Conservation (phyloP, 2,329 filamentous ascomycete species). For the Raffaelea deltoideospora region DNA sequence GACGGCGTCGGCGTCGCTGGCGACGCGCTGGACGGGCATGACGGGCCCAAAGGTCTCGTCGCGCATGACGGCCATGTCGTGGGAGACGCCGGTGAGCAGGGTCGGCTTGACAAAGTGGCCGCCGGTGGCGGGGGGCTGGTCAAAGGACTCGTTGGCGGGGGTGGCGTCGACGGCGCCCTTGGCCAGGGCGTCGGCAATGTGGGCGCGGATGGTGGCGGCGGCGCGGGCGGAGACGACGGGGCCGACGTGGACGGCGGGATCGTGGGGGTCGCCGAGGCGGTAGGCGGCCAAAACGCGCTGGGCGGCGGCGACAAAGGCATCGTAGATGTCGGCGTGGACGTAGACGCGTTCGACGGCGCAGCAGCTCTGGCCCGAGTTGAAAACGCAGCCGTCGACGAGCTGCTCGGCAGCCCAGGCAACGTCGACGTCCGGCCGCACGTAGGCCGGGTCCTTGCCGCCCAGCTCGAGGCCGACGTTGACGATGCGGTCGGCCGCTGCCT, state of each 20-base stretch:
- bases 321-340: constrained; percentile 72
- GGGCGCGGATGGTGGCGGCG: constrained; percentile 58
- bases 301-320: constrained; percentile 63
- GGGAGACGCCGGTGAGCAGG: constrained; percentile 62
- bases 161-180: constrained; percentile 78
- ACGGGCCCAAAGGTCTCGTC: constrained; percentile 93
- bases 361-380: constrained; percentile 98
- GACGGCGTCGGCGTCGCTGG: constrained; percentile 66
- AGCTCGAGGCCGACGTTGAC: constrained; percentile 81
- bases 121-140: constrained; percentile 51
- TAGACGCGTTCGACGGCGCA: constrained; percentile 88
- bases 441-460: constrained; percentile 89
- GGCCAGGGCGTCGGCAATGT: constrained; percentile 67
- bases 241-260: constrained; percentile 66
- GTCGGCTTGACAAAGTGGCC: constrained; percentile 86
- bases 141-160: constrained; percentile 66
- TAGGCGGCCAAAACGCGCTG: constrained; percentile 71
- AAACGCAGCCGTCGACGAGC: constrained; percentile 89
- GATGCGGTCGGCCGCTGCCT: constrained; percentile 68
- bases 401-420: constrained; percentile 82
- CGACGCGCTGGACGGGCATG: constrained; percentile 79
- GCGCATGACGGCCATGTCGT: constrained; percentile 76
- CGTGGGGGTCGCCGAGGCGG: constrained; percentile 74
- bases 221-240: constrained; percentile 76
- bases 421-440: constrained; percentile 74